These are phyloP conservation scores for Pachyrhizus erosus DNA, from an alignment of 306 rosid species.

Conservation along the genomic window DNA sequence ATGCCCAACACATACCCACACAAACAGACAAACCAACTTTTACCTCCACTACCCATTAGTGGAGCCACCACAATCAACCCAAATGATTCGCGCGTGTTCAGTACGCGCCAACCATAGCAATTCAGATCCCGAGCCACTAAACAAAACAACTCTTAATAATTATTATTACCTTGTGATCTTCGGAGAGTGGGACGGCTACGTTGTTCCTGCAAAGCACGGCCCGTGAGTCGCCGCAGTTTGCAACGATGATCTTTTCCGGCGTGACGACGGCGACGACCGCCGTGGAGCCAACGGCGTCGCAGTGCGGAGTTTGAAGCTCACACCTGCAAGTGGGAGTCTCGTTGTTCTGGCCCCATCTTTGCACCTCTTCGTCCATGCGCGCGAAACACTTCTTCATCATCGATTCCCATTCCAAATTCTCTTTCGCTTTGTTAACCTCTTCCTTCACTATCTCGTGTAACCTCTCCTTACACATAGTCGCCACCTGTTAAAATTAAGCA, in stretches of 20 bases:
- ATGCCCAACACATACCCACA: neutral
- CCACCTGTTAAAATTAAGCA: slow-evolving; percentile 35
- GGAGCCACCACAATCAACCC: neutral
- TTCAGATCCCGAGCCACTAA: neutral
- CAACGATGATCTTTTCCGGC: slow-evolving; percentile 67
- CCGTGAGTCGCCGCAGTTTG: slow-evolving; percentile 90
- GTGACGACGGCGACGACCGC: slow-evolving; percentile 71
- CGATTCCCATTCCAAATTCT: slow-evolving; percentile 43
- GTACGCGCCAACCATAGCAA: neutral
- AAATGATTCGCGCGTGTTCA: neutral
- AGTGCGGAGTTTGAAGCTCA: slow-evolving; percentile 71
- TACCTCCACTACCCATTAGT: neutral
- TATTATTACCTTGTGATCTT: slow-evolving; percentile 74
- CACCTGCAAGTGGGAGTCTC: slow-evolving; percentile 44
- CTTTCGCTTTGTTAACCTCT: slow-evolving; percentile 17
- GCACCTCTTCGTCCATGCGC: slow-evolving; percentile 52
- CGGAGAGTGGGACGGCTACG: slow-evolving; percentile 66
- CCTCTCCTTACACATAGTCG: slow-evolving; percentile 50
- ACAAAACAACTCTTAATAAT: neutral
- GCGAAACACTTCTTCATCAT: slow-evolving; percentile 51
- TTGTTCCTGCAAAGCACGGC: slow-evolving; percentile 77
- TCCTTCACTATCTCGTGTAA: slow-evolving; percentile 45
- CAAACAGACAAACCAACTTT: neutral
- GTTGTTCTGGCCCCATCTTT: slow-evolving; percentile 36
- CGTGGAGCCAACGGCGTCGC: slow-evolving; percentile 89